phyloP scores from a whole-genome alignment of 1,284 basidiomycete genomes.

The Rhodotorula sp. region DNA sequence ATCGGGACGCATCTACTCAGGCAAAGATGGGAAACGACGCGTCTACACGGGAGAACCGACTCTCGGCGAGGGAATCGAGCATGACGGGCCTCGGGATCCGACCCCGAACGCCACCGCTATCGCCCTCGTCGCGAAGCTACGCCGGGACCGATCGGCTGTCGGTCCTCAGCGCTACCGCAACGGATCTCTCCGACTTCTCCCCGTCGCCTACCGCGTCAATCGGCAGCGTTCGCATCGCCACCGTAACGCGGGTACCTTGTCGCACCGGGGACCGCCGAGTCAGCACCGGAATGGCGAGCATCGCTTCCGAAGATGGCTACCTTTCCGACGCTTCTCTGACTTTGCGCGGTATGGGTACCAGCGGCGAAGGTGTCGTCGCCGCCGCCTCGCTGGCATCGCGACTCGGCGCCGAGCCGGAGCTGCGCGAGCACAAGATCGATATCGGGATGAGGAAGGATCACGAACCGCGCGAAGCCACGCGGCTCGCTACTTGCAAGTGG shows the following conservation, averaged over 20 bases:
- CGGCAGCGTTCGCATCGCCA: constrained; percentile 33
- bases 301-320: constrained; percentile 12
- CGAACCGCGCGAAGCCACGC: no score
- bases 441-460: no score
- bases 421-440: no score
- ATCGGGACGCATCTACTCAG: no score
- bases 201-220: constrained; percentile 27
- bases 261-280: background rate
- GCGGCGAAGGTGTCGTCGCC: no score
- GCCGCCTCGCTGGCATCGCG: no score
- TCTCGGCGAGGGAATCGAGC: background rate
- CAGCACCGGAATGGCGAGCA: constrained; percentile 12
- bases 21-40: no score
- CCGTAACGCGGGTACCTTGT: constrained; percentile 9
- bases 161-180: constrained; percentile 11
- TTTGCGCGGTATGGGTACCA: no score
- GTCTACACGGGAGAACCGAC: no score
- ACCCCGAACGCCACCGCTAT: constrained; percentile 8
- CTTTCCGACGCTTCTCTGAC: no score
- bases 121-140: constrained; percentile 19
- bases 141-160: constrained; percentile 13
- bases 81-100: background rate
- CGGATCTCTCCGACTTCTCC: constrained; percentile 27
- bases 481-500: no score
- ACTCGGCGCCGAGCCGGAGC: no score